A percentile compares a stretch with the other conserved stretches of the same genome.
These are phyloP conservation scores for Yamadazyma membranifaciens DNA, from an alignment of 1,139 yeast species.

Conservation along the genomic window DNA sequence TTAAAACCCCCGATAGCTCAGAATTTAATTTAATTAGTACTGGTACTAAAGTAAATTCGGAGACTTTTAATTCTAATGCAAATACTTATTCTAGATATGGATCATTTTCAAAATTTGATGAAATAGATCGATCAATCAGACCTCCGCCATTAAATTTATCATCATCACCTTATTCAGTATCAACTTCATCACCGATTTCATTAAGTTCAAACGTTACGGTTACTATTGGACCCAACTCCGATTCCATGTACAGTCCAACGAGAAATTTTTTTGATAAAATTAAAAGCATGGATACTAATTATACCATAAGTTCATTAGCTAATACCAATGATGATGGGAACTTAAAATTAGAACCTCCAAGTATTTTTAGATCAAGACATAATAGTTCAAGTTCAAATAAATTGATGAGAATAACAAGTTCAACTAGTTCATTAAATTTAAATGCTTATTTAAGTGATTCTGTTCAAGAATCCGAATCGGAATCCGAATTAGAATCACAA, in stretches of 20 bases:
- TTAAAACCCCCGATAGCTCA: too few species aligned
- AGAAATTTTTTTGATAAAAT: conserved; percentile 17
- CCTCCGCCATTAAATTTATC: conserved; percentile 13
- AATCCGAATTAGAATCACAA: background rate
- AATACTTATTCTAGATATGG: conserved; percentile 1
- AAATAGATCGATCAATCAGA: conserved; percentile 2
- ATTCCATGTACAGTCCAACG: conserved; percentile 17
- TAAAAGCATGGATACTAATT: conserved; percentile 13
- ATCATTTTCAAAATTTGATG: conserved; percentile 1
- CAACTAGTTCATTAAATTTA: conserved; percentile 42
- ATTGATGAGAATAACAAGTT: conserved; percentile 38
- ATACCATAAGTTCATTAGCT: conserved; percentile 34
- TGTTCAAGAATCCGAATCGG: conserved; percentile 6
- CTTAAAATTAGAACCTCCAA: conserved; percentile 40
- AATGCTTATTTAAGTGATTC: conserved; percentile 44
- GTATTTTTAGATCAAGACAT: conserved; percentile 23
- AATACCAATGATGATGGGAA: conserved; percentile 13
- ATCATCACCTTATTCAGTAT: conserved; percentile 10
- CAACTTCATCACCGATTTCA: conserved; percentile 14
- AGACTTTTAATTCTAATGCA: background rate
- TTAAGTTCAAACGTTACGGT: conserved; percentile 10
- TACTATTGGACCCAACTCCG: conserved; percentile 16
- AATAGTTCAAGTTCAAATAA: conserved; percentile 21
- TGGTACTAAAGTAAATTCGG: background rate
- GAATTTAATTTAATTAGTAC: background rate